Evolutionary conservation across 345 rosid genomes (phyloP).

Genomic region (Boechera retrofracta): DNA sequence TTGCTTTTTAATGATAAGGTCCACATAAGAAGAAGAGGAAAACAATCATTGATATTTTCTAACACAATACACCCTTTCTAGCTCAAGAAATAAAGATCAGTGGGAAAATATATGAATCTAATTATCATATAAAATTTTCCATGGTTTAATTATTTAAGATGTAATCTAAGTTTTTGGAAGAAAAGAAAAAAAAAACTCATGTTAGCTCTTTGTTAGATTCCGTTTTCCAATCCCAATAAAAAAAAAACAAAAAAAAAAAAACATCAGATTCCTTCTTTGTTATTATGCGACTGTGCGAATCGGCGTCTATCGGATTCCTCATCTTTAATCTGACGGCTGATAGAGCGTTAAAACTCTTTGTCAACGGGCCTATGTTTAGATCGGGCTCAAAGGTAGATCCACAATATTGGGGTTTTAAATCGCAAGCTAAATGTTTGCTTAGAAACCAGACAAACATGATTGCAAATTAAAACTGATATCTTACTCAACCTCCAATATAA

Average conservation of each 20-base stretch:
- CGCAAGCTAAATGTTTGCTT: slow-evolving; percentile 38
- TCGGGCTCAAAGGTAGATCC: slow-evolving; percentile 17
- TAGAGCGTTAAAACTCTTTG: background rate
- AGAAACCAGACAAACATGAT: slow-evolving; percentile 19
- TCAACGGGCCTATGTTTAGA: slow-evolving; percentile 1
- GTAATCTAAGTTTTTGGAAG: background rate
- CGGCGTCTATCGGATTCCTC: background rate
- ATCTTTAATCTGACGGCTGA: slow-evolving; percentile 19
- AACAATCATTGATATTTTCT: background rate
- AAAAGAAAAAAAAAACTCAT: background rate
- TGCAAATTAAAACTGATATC: slow-evolving; percentile 28
- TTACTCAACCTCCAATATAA: slow-evolving; percentile 37
- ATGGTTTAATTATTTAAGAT: background rate
- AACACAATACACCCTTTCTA: background rate
- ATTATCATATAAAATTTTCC: background rate
- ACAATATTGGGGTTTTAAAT: background rate
- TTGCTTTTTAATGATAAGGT: slow-evolving; percentile 14
- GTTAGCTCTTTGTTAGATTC: background rate
- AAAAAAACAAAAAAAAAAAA: background rate
- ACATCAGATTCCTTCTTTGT: slow-evolving; percentile 29
- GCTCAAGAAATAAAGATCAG: background rate
- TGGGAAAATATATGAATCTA: background rate
- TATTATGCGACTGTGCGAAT: background rate
- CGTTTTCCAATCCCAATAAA: background rate
- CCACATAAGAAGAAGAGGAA: background rate